phyloP scores from a whole-genome alignment of 257 asterid species.

The Salvia miltiorrhiza region DNA sequence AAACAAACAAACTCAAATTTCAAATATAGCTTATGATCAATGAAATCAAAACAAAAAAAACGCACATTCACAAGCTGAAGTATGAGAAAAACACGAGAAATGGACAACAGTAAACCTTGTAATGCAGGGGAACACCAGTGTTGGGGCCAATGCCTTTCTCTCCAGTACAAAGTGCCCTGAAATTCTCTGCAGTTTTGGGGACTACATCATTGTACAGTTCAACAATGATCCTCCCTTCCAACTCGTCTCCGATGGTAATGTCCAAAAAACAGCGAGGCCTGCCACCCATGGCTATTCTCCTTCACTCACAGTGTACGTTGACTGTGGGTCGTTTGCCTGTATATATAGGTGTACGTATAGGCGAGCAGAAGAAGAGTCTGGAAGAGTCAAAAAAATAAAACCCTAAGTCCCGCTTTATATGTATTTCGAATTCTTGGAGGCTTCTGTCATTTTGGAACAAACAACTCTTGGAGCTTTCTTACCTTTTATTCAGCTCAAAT shows the following conservation, averaged over 20 bases:
- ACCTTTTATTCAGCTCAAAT: slow-evolving; percentile 25
- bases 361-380: slow-evolving; percentile 29
- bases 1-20: not conserved
- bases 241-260: slow-evolving; percentile 79
- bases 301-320: slow-evolving; percentile 14
- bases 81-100: not conserved
- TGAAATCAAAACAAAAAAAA: not conserved
- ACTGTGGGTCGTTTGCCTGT: not conserved
- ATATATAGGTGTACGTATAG: slow-evolving; percentile 2
- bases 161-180: slow-evolving; percentile 96
- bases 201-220: slow-evolving; percentile 79
- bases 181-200: slow-evolving; percentile 92
- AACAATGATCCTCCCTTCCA: slow-evolving; percentile 82
- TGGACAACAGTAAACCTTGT: slow-evolving; percentile 46
- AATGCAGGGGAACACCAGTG: slow-evolving; percentile 87
- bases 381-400: slow-evolving; percentile 20
- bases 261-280: slow-evolving; percentile 74
- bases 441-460: not conserved
- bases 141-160: slow-evolving; percentile 89
- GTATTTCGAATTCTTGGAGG: slow-evolving; percentile 38
- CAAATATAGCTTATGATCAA: not conserved
- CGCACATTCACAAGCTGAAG: not conserved
- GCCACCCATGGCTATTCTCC: slow-evolving; percentile 21
- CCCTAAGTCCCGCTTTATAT: slow-evolving; percentile 61
- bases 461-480: not conserved